These are phyloP conservation scores for Diplodia scrobiculata DNA, from an alignment of 2,329 filamentous ascomycete species.

Conservation along the genomic window DNA sequence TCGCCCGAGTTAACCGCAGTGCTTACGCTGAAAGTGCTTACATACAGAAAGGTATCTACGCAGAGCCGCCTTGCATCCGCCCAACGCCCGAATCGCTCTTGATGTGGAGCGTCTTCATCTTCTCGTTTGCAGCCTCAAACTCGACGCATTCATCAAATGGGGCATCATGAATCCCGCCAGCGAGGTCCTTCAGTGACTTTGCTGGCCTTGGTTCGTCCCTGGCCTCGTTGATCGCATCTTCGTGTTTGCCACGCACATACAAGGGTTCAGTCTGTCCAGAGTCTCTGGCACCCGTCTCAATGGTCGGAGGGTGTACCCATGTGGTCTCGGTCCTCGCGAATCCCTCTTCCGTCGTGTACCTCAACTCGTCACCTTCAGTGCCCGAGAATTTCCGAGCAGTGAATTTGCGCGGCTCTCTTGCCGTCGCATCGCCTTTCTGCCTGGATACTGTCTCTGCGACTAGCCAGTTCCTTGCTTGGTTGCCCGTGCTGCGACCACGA, in stretches of 20 bases:
- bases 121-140: not conserved
- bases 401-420: constrained; percentile 35
- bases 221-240: not conserved
- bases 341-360: constrained; percentile 47
- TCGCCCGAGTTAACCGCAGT: not conserved
- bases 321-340: constrained; percentile 49
- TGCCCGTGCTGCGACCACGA: constrained; percentile 35
- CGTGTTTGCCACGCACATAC: not conserved
- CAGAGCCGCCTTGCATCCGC: not conserved
- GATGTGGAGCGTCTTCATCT: not conserved
- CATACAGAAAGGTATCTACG: not conserved
- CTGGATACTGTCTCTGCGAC: constrained; percentile 37
- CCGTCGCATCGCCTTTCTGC: not conserved
- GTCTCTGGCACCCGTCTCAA: constrained; percentile 41
- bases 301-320: constrained; percentile 50
- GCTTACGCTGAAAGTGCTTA: not conserved
- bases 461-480: constrained; percentile 35
- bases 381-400: constrained; percentile 44
- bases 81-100: not conserved
- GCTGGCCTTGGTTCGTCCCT: no score
- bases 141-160: constrained; percentile 11
- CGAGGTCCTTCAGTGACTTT: not conserved
- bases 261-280: constrained; percentile 39
- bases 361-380: constrained; percentile 46
- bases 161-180: not conserved